Percentiles rank a stretch among this genome's conserved stretches.
phyloP scores from a whole-genome alignment of 1,284 basidiomycete genomes.

The Ustilago tritici region DNA sequence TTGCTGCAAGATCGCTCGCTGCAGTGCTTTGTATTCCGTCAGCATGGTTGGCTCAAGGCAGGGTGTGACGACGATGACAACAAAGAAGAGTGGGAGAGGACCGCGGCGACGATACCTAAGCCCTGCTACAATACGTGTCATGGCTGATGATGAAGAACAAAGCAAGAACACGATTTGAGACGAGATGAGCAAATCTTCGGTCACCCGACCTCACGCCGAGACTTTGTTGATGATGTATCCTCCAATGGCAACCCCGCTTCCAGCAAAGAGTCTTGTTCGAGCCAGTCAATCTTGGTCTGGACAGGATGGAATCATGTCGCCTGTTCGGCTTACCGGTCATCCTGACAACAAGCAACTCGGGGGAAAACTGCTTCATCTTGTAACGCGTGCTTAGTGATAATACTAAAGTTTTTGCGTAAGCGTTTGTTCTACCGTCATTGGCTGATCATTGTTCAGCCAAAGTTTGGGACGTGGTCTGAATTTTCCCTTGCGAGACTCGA shows the following conservation, averaged over 20 bases:
- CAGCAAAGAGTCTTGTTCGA: background rate
- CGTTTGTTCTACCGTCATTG: background rate
- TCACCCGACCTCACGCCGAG: background rate
- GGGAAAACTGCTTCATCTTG: background rate
- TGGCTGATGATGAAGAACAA: no score
- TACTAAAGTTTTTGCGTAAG: constrained; percentile 2
- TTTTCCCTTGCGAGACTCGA: background rate
- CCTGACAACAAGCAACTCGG: background rate
- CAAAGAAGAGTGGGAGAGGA: no score
- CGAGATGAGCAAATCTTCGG: background rate
- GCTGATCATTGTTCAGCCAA: background rate
- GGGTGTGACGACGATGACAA: background rate
- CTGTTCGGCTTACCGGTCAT: background rate
- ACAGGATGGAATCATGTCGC: background rate
- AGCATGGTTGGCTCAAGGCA: background rate
- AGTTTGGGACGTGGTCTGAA: constrained; percentile 1
- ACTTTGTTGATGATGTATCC: background rate
- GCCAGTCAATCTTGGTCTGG: background rate
- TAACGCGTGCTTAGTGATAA: background rate
- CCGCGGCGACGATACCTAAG: no score
- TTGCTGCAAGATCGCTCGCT: background rate
- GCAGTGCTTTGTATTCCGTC: background rate
- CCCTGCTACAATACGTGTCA: no score
- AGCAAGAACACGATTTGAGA: background rate
- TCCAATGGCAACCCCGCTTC: background rate